Conservation (phyloP, 306 rosid species). For the Malus domestica region DNA sequence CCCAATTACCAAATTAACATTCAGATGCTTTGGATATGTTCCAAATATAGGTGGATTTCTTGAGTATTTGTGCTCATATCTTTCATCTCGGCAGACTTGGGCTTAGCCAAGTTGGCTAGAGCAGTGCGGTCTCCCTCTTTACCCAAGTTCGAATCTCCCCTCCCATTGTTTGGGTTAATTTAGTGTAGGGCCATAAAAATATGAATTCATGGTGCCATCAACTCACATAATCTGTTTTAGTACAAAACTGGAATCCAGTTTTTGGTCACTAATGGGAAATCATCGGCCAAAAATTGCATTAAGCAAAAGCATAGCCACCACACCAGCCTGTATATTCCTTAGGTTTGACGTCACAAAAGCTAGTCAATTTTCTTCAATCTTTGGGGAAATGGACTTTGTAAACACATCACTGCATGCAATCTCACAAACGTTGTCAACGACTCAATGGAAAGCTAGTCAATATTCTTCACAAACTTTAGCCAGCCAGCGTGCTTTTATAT, state of each 20-base stretch:
- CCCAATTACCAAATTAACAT: too few relatives aligned
- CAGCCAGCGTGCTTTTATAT: not conserved
- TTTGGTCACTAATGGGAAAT: not conserved
- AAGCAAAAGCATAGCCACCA: slow-evolving; percentile 1
- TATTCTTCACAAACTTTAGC: not conserved
- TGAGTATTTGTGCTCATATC: not conserved
- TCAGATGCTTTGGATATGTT: not conserved
- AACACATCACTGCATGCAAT: not conserved
- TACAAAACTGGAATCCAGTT: too few relatives aligned
- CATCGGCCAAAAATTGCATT: not conserved
- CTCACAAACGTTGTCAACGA: not conserved
- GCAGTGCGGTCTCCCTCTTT: too few relatives aligned
- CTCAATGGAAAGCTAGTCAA: not conserved
- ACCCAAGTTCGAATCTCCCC: too few relatives aligned
- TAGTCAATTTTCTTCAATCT: slow-evolving; percentile 12
- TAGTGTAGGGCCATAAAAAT: not conserved
- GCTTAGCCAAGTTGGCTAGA: too few relatives aligned
- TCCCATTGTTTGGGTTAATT: too few relatives aligned
- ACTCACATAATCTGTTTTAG: too few relatives aligned
- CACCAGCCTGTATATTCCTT: slow-evolving; percentile 26
- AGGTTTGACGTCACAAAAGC: not conserved
- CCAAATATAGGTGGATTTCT: not conserved
- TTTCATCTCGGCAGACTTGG: not conserved
- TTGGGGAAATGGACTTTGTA: slow-evolving; percentile 14
- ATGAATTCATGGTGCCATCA: not conserved